Conservation (phyloP, 805 yeast genomes). For the Kluyveromyces nonfermentans region DNA sequence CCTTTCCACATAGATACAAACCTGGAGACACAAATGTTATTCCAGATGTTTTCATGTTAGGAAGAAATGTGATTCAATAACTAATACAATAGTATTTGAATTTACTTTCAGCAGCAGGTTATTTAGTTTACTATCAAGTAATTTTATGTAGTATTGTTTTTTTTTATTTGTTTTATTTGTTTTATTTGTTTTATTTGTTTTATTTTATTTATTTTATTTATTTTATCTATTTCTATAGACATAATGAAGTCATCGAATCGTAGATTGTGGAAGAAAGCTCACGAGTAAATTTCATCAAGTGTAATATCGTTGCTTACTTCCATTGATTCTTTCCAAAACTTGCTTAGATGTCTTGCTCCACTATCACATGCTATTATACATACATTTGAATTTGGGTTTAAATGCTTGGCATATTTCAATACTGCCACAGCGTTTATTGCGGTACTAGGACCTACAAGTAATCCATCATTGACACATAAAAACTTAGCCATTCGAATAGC, state of each 20-base stretch:
- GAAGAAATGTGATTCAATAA: too few relatives aligned
- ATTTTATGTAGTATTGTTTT: too few relatives aligned
- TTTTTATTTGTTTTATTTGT: not conserved
- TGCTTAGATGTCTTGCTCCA: constrained; percentile 81
- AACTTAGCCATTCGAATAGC: constrained; percentile 84
- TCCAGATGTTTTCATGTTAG: constrained; percentile 5
- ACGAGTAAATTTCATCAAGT: constrained; percentile 25
- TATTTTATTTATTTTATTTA: not conserved
- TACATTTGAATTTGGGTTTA: constrained; percentile 53
- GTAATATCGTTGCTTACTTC: constrained; percentile 25
- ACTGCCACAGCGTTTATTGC: constrained; percentile 93
- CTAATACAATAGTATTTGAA: too few relatives aligned
- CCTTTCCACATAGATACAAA: constrained; percentile 12
- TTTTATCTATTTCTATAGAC: not conserved
- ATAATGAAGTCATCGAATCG: not conserved
- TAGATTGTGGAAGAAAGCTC: not conserved
- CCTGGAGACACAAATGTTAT: constrained; percentile 23
- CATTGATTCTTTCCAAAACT: constrained; percentile 77
- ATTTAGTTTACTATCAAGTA: too few relatives aligned
- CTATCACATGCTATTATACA: constrained; percentile 89
- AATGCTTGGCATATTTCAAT: constrained; percentile 41
- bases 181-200: not conserved
- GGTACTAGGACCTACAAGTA: constrained; percentile 88
- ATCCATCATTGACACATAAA: constrained; percentile 73
- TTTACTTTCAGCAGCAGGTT: too few relatives aligned